Base-by-base conservation (phyloP, 257 asterid species). In the Solanum tacnaense region DNA sequence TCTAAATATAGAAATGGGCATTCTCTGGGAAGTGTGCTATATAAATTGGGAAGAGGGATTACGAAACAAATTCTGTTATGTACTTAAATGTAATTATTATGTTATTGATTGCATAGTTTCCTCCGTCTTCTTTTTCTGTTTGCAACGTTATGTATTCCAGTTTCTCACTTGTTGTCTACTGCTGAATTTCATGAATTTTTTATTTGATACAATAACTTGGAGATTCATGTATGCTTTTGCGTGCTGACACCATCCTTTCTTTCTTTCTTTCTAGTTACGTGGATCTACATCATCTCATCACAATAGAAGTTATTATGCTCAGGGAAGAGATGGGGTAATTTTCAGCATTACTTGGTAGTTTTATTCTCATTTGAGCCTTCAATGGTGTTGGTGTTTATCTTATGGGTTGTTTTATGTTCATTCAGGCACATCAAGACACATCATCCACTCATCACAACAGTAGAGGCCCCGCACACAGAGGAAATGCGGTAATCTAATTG, bases 391-490 rank as follows among this genome's bases (percentile, higher is more conserved):
- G 12, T 44, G 23, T 79, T 78, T 44, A 44, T 38, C n/a, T 79
- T 79, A 25, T 41, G 15, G 84, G 38, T 23, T 44, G 36, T 25
- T 84, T 88, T 25, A 71, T 76, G 35, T 76, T 18, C 68, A 46
- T 90, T 86, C 86, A 86, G 89, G n/a, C 85, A 44, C 68, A 74
- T 74, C 87, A 25, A 20, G 88, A 52, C 73, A 83, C 86, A 46
- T 86, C 87, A 13, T 86, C 85, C 52, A 83, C 89, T 65, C 83
- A 78, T 88, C 82, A 67, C 72, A 49, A 70, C 70, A 68, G 71
- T 75, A 87, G 75, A 82, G 84, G 32, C 65, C 62, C 2, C 36
- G 41, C 74, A 68, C 88, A 23, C 7, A 84, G 87, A 52, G 85
- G 86, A 85, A 84, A 87, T 67, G 10, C 27, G 91, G 91, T 89